Base-by-base conservation (phyloP, 352 stramenopile genomes). In the Pythium phragmitis region DNA sequence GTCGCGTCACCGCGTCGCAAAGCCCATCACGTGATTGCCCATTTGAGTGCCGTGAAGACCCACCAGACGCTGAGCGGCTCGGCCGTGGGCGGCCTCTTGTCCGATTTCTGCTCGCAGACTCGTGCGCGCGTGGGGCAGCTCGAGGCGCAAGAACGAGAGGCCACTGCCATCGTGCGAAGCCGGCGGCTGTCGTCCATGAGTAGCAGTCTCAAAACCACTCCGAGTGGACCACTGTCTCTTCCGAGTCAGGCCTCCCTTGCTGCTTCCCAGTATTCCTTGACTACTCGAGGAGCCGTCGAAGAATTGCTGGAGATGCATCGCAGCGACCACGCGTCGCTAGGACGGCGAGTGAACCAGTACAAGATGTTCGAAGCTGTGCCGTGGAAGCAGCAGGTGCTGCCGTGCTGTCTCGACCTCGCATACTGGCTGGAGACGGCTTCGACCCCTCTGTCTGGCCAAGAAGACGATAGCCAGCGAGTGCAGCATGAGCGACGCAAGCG, bases 21-120 rank as follows among this genome's bases (percentile, higher is more conserved):
- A 46, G 52, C 69, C 2, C 28, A 65, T 7, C 72, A 79, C 39
- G 66, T 79, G 14, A 41, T 66, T 4, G 60, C 67, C 1, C 74
- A 82, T 53, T 41, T 82, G 9, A 73, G 74, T 17, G 66, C 70
- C 23, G 64, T 82, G 46, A 79, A 82, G 48, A 76, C 59, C 3
- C 72, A 79, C 42, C 74, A 79, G 45, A 49, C 55, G 0, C 52
- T 64, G 28, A 59, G 23, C 26, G 64, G 68, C n/a, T 57, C 62
- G 13, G 63, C 41, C 3, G 60, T 72, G 6, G 53, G 45, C 1
- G 72, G 63, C 3, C 45, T 82, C 11, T 57, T 82, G 13, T 65
- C 75, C 16, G 72, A 79, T 43, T 79, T 77, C 50, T 76, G 63
- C 49, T 67, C 64, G 0, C 65, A 79, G 46, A 67, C 66, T 6